Conservation (phyloP, 257 asterid genomes). For the Ajuga chamaepitys region DNA sequence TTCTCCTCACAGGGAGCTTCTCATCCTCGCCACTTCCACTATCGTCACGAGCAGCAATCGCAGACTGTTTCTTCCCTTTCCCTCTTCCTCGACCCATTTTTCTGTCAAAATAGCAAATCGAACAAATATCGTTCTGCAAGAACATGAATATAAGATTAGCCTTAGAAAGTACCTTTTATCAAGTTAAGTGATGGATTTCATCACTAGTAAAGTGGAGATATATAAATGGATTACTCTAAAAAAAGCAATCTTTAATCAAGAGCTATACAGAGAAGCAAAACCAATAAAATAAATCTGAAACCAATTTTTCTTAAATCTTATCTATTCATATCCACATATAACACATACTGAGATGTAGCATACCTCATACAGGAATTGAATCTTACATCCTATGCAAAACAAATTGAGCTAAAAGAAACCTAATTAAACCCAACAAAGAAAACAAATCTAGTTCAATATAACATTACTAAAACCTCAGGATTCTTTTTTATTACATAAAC, state of each 20-base stretch:
- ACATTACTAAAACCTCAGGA: conserved; percentile 9
- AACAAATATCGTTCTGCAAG: conserved; percentile 34
- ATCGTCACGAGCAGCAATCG: conserved; percentile 35
- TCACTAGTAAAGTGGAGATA: background rate
- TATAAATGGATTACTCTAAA: background rate
- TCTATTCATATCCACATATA: conserved; percentile 1
- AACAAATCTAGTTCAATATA: conserved; percentile 7
- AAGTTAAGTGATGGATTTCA: background rate
- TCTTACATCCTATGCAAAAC: background rate
- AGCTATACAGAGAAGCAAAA: background rate
- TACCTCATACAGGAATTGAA: conserved; percentile 8
- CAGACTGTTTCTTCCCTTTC: conserved; percentile 58
- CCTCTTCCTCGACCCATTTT: conserved; percentile 81
- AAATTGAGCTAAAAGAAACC: background rate
- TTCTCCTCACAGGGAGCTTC: conserved; percentile 46
- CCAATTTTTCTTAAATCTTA: background rate
- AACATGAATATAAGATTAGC: background rate
- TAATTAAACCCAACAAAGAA: background rate
- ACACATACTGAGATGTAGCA: conserved; percentile 13
- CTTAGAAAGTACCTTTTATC: background rate
- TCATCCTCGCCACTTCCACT: conserved; percentile 68
- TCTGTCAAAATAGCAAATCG: conserved; percentile 8
- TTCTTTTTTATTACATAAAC: conserved; percentile 7
- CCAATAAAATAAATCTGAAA: background rate
- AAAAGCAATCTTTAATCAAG: background rate